Conservation (phyloP, 179 eudicot species). For the Silene coronaria region DNA sequence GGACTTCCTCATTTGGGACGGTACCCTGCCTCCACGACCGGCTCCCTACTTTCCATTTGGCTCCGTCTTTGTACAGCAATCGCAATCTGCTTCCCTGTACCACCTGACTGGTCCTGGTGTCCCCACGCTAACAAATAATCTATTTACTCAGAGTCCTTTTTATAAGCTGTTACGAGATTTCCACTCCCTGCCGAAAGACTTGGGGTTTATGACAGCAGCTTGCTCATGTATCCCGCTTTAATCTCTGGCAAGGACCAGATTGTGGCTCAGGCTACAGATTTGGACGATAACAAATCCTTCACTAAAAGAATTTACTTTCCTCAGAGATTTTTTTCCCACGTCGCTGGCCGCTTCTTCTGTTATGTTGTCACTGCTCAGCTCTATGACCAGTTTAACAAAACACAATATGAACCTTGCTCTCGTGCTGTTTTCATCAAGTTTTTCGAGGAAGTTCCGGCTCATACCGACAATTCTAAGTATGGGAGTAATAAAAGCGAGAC, state of each 20-base stretch:
- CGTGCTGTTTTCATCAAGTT: neutral
- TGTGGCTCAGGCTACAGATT: neutral
- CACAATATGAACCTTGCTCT: too few species aligned
- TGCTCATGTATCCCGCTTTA: neutral
- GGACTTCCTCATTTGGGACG: neutral
- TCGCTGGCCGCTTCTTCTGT: too few species aligned
- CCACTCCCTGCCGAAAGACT: neutral
- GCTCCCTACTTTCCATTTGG: neutral
- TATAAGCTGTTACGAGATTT: neutral
- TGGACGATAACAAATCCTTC: neutral
- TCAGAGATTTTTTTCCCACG: neutral
- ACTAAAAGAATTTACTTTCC: neutral
- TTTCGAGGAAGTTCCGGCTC: conserved; percentile 7
- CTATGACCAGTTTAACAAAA: too few species aligned
- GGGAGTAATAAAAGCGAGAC: neutral
- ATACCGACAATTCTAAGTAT: too few species aligned
- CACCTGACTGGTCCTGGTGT: neutral
- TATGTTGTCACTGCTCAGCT: too few species aligned
- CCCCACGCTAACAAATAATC: too few species aligned
- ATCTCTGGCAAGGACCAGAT: neutral
- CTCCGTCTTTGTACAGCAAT: neutral
- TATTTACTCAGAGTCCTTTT: too few species aligned
- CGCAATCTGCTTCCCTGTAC: neutral
- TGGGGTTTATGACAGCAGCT: neutral
- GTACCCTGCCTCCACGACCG: too few species aligned